These are phyloP conservation scores for Inosperma sp. DNA, from an alignment of 768 basidiomycete species.

Conservation along the genomic window DNA sequence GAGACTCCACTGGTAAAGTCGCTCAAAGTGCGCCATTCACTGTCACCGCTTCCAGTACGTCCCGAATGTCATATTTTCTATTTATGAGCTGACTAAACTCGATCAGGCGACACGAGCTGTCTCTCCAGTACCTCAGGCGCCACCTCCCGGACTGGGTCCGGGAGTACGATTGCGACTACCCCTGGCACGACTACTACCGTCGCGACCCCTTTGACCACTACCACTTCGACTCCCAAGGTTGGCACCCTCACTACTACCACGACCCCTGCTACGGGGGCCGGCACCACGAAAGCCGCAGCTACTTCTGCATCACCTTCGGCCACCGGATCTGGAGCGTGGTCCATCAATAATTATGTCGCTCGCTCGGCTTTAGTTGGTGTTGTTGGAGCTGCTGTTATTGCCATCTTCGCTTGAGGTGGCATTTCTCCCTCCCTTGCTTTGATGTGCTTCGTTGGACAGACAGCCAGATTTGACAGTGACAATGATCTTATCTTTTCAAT, in stretches of 20 bases:
- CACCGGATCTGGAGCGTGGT: slow-evolving; percentile 3
- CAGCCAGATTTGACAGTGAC: too few species aligned
- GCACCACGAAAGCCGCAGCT: slow-evolving; percentile 14
- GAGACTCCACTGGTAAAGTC: slow-evolving; percentile 51
- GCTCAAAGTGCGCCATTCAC: slow-evolving; percentile 51
- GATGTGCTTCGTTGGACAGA: too few species aligned
- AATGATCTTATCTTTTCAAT: too few species aligned
- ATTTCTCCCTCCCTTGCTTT: too few species aligned
- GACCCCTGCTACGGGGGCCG: slow-evolving; percentile 12
- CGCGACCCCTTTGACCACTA: slow-evolving; percentile 12
- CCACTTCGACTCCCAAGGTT: slow-evolving; percentile 9
- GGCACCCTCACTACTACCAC: slow-evolving; percentile 10
- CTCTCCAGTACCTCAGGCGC: too few species aligned
- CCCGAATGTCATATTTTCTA: background rate
- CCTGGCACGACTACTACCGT: too few species aligned
- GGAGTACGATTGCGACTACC: too few species aligned
- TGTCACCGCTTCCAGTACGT: slow-evolving; percentile 48
- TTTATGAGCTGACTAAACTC: slow-evolving; percentile 7
- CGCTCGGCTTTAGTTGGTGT: slow-evolving; percentile 32
- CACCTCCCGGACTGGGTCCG: too few species aligned
- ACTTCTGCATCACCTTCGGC: slow-evolving; percentile 11
- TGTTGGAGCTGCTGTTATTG: slow-evolving; percentile 43
- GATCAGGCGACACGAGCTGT: slow-evolving; percentile 14
- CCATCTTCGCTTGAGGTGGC: slow-evolving; percentile 37
- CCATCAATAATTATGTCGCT: slow-evolving; percentile 23